Base-by-base conservation (phyloP, 257 asterid species). In the Solanum dulcamara region DNA sequence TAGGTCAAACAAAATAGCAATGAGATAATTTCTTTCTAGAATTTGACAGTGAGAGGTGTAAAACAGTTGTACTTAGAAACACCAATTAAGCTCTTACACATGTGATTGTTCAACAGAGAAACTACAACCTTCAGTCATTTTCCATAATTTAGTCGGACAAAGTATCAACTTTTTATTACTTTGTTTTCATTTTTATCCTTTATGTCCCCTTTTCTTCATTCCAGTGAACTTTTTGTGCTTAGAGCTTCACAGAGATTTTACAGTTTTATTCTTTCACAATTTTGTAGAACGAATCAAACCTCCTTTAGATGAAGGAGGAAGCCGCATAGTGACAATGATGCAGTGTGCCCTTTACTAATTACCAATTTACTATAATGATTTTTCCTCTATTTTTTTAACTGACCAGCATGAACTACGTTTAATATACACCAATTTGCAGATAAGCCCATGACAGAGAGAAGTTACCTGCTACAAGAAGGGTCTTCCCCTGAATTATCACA, bases 401-500 rank as follows among this genome's bases (percentile, higher is more conserved):
- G 42, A 77, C 26, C 62, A 77, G 82, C 60, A 75, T 5, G 35
- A 44, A 26, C 60, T 75, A 17, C 2, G 26, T 46, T 77, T 77
- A 77, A 28, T 28, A 28, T 77, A 2, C 14, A 14, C 62, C 42
- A 26, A 30, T 48, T 48, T 48, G 42, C 62, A 77, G 82, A 46
- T 46, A 26, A 48, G 18, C 28, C 64, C 64, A 24, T 40, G 50
- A 35, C 35, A 37, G 80, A 53, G 81, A 84, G 80, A 60, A 88
- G 89, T 86, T 89, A 90, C 99, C 99, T 95, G 97, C 99, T 93
- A 89, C 99, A 95, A 66, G 92, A 90, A 48, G 99, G 97, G 87
- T 97, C 99, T 91, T 97, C 99, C 68, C 99, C 99, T 26, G 99
- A 97, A 87, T 86, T 90, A 89, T 95, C 99, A 85, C 99, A 97